Percentiles rank a stretch among this genome's conserved stretches.
phyloP scores from a whole-genome alignment of 768 basidiomycete genomes.

The Naematelia aurantialba region DNA sequence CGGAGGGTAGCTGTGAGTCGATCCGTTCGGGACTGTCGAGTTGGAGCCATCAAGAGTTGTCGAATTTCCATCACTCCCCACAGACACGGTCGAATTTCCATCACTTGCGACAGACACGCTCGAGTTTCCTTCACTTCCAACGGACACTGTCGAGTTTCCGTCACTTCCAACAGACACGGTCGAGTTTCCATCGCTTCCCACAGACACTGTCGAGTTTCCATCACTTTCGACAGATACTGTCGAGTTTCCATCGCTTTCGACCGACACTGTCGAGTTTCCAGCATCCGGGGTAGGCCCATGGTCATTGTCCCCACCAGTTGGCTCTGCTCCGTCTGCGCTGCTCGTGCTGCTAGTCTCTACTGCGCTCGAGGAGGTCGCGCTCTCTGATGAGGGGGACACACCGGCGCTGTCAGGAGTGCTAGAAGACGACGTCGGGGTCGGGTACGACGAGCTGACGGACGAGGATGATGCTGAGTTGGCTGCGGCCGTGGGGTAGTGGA shows the following conservation, averaged over 20 bases:
- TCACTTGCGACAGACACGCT: no score
- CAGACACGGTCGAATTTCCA: no score
- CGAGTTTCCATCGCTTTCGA: neutral
- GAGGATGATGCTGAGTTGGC: neutral
- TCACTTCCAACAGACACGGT: no score
- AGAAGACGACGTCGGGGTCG: constrained; percentile 1
- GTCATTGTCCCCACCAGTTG: neutral
- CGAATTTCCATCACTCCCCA: no score
- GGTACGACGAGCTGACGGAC: neutral
- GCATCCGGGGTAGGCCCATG: constrained; percentile 4
- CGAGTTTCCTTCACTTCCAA: no score
- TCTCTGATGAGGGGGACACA: neutral
- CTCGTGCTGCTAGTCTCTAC: neutral
- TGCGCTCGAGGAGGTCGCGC: neutral
- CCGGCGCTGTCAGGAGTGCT: neutral
- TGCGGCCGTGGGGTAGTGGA: constrained; percentile 4
- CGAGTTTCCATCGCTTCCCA: neutral
- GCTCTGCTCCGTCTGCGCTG: neutral
- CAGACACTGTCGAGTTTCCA: neutral
- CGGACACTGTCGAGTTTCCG: no score
- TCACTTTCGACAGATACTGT: neutral
- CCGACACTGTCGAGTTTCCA: constrained; percentile 4
- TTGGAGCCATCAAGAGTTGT: constrained; percentile 6
- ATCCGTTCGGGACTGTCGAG: constrained; percentile 1
- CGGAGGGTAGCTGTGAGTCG: constrained; percentile 1